Evolutionary conservation across 2,329 filamentous ascomycete genomes (phyloP).

Genomic region (Dothideomycetes sp.): DNA sequence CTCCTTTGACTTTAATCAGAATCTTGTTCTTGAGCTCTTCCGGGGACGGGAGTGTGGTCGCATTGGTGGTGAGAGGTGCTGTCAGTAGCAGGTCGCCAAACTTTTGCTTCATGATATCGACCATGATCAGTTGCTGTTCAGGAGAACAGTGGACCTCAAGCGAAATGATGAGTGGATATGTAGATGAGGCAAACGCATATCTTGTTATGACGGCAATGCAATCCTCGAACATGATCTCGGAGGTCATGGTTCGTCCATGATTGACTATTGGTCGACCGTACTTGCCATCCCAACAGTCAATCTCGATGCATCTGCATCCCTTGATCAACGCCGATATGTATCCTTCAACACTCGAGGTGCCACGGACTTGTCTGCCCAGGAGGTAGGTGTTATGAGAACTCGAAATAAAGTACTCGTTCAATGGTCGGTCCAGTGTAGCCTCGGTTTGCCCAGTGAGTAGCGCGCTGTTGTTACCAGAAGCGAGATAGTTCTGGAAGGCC

Average conservation of each 20-base stretch:
- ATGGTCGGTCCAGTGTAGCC: conserved; percentile 58
- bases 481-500: conserved; percentile 66
- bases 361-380: conserved; percentile 77
- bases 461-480: conserved; percentile 60
- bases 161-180: conserved; percentile 84
- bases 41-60: conserved; percentile 66
- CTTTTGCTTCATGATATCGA: conserved; percentile 72
- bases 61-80: conserved; percentile 59
- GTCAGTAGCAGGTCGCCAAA: conserved; percentile 73
- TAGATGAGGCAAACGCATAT: conserved; percentile 82
- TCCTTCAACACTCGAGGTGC: conserved; percentile 84
- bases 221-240: conserved; percentile 77
- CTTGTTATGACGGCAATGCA: conserved; percentile 89
- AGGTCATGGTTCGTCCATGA: conserved; percentile 83
- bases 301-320: conserved; percentile 89
- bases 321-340: conserved; percentile 83
- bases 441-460: conserved; percentile 31
- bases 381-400: conserved; percentile 99
- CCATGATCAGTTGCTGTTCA: conserved; percentile 78
- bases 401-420: conserved; percentile 97
- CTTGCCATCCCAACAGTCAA: conserved; percentile 94
- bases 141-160: conserved; percentile 88
- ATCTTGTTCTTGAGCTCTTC: conserved; percentile 75
- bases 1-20: conserved; percentile 88
- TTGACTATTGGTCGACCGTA: conserved; percentile 82